Conservation (phyloP, 2,329 filamentous ascomycete genomes). For the Penicillium sp. region DNA sequence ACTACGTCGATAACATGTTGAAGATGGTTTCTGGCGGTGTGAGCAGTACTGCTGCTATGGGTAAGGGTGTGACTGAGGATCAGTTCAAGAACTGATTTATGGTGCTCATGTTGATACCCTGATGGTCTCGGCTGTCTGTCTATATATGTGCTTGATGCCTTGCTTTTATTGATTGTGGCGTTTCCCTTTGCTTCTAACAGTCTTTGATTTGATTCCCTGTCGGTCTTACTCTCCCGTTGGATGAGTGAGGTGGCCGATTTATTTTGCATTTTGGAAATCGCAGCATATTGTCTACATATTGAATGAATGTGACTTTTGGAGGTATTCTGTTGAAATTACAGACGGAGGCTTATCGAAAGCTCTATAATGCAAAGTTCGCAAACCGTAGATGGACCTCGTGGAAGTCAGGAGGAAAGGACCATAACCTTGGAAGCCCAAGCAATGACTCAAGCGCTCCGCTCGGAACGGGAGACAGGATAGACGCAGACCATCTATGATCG, state of each 20-base stretch:
- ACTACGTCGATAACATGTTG: conserved; percentile 88
- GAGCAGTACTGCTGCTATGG: conserved; percentile 91
- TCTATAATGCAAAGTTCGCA: neutral
- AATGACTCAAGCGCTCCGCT: too few relatives aligned
- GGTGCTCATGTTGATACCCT: conserved; percentile 6
- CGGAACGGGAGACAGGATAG: too few relatives aligned
- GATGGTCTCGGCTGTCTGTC: neutral
- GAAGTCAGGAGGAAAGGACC: neutral
- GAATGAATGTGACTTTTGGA: neutral
- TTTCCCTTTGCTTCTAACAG: conserved; percentile 4
- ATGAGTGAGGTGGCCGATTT: neutral
- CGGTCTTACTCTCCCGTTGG: neutral
- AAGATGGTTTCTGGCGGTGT: conserved; percentile 97
- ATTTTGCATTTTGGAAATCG: conserved; percentile 7
- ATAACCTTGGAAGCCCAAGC: too few relatives aligned
- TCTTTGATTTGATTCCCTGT: conserved; percentile 17
- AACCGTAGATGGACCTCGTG: neutral
- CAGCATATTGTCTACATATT: neutral
- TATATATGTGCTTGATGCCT: conserved; percentile 10
- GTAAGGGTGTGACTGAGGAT: conserved; percentile 94
- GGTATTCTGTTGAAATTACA: neutral
- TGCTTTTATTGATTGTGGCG: conserved; percentile 5
- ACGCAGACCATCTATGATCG: too few relatives aligned
- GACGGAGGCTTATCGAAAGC: neutral
- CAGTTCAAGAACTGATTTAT: conserved; percentile 67